phyloP scores from a whole-genome alignment of 2,329 filamentous ascomycete species.

The Neofusicoccum cordaticola region DNA sequence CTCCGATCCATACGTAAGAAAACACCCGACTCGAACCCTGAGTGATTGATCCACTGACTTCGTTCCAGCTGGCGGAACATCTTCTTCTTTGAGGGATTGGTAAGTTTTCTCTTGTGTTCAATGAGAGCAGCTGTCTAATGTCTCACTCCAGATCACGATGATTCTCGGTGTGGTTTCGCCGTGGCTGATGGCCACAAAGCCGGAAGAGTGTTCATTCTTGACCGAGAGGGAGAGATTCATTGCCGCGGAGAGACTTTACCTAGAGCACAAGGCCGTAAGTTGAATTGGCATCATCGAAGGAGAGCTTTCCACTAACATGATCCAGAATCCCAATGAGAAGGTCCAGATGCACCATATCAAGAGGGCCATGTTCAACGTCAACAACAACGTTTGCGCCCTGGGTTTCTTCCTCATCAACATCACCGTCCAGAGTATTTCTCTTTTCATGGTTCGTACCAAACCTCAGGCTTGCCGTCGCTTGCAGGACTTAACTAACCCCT shows the following conservation, averaged over 20 bases:
- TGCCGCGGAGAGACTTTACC: constrained; percentile 50
- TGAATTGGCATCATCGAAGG: neutral
- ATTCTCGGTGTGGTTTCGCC: constrained; percentile 47
- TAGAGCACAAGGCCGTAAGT: constrained; percentile 40
- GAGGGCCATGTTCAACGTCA: constrained; percentile 53
- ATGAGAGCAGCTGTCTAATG: neutral
- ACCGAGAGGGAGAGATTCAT: constrained; percentile 55
- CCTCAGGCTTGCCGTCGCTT: constrained; percentile 21
- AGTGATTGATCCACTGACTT: constrained; percentile 22
- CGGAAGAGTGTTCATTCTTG: constrained; percentile 50
- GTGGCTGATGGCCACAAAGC: constrained; percentile 52
- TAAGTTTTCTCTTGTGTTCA: constrained; percentile 42
- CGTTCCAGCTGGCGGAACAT: constrained; percentile 55
- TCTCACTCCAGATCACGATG: neutral
- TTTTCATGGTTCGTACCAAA: constrained; percentile 36
- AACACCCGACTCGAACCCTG: constrained; percentile 18
- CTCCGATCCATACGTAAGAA: constrained; percentile 45
- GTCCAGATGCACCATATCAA: constrained; percentile 42
- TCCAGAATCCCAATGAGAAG: constrained; percentile 18
- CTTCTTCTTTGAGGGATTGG: constrained; percentile 61
- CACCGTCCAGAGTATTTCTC: constrained; percentile 51
- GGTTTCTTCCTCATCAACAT: constrained; percentile 62
- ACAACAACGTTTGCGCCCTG: constrained; percentile 58
- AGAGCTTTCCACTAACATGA: constrained; percentile 24
- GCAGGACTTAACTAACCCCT: neutral